Base-by-base conservation (phyloP, 495 filamentous ascomycete genomes). In the Aspergillus baeticus region DNA sequence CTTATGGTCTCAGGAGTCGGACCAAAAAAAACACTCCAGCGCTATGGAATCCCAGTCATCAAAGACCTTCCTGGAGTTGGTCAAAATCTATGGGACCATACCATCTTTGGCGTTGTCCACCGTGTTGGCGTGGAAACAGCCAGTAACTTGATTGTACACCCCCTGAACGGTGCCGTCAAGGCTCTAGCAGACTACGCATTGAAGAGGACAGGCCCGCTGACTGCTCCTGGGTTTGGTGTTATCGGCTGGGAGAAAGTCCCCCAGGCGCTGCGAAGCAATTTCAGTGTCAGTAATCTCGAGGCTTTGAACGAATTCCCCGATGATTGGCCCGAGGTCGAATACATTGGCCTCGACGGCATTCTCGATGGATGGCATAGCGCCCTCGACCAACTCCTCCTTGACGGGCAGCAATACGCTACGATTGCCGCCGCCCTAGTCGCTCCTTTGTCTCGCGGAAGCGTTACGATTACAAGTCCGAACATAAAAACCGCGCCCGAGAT, bases 241-340 rank as follows among this genome's bases (percentile, higher is more conserved):
- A 41, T 81, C 1, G 77, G 69, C 0, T 82, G 73, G 48, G 81
- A 84, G 56, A 43, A 81, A 79, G 58, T 20, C 73, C 43, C 69
- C 71, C 15, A 3, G 26, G 8, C 4, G 3, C 26, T 29, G 8
- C 26, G 69, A 23, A 42, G 59, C 1, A 36, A 17, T 0, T 57
- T 73, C 10, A 67, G 62, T 8, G 18, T 33, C 1, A 29, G 46
- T 64, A 18, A 36, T 65, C n/a, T n/a, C 44, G 0, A 66, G 64
- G 35, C 74, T 84, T 7, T 55, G 57, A 18, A 50, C 50, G 42
- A 45, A 3, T 80, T 79, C 45, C 75, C 82, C 0, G 11, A 51
- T 1, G 82, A 86, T 61, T 87, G 84, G 83, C 84, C 83, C 0
- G 81, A 85, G 17, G 52, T 84, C 13, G 78, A 77, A 78, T 50